Base-by-base conservation (phyloP, 768 basidiomycete genomes). In the Calocybe indica region DNA sequence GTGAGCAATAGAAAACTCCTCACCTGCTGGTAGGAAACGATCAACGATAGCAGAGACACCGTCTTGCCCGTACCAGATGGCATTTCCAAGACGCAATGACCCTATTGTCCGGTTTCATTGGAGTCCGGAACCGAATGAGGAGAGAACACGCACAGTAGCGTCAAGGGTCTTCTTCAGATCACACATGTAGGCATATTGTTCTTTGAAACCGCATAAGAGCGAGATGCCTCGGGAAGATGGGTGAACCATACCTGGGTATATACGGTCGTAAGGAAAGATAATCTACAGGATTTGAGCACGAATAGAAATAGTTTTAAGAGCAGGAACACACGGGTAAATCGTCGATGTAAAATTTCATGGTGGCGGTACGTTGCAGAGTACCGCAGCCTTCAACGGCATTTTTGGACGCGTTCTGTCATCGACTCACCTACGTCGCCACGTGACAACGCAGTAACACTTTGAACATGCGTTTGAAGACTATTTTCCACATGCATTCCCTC, bases 51-150 rank as follows among this genome's bases (percentile, higher is more conserved):
- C 7, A 99, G 73, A 8, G 93, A 97, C 22, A 99, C 96, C 0
- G 96, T 99, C 73, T 99, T 99, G 15, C 96, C 96, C 14, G 96
- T 99, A 11, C 96, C 96, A 8, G 96, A 98, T 52, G 96, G 96
- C 96, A 99, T 99, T 72, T 99, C 96, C 34, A 99, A 78, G n/a
- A 98, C 92, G 63, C 96, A 97, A 57, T 99, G 96, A 43, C 96
- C 96, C 93, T 98, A 60, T 34, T 56, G 37, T 46, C 13, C 30
- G 28, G 38, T 49, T 40, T 35, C 41, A 36, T 38, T 29, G 43
- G 22, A 47, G 37, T 34, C 30, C 12, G 29, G 22, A 35, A 10
- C n/a, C 15, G 36, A 46, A n/a, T 11, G 40, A 8, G 49, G 45
- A 38, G 15, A 36, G 28, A 30, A 35, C 32, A 49, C 39, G 52